phyloP scores from a whole-genome alignment of 2,329 filamentous ascomycete species.

The Magnaporthiopsis incrustans region DNA sequence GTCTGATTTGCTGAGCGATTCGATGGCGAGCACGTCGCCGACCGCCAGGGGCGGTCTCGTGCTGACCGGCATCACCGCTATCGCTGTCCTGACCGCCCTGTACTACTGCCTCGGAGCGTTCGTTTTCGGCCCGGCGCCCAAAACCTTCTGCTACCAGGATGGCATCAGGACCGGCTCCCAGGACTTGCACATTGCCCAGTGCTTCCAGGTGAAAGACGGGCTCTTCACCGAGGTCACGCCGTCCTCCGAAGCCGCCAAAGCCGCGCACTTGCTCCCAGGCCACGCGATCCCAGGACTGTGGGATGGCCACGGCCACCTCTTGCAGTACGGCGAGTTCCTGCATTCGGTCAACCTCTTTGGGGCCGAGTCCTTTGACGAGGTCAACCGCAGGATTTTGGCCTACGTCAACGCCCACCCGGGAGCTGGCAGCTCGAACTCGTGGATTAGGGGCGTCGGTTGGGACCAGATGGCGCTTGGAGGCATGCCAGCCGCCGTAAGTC shows the following conservation, averaged over 20 bases:
- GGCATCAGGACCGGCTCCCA: constrained; percentile 32
- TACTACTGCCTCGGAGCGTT: background rate
- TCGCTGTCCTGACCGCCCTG: background rate
- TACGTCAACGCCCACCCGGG: constrained; percentile 44
- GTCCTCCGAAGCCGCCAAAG: constrained; percentile 21
- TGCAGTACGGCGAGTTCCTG: constrained; percentile 58
- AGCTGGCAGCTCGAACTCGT: constrained; percentile 45
- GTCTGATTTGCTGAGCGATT: background rate
- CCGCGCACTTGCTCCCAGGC: constrained; percentile 29
- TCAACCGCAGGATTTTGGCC: constrained; percentile 39
- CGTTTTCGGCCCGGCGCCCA: background rate
- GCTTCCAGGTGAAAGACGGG: constrained; percentile 48
- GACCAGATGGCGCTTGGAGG: constrained; percentile 57
- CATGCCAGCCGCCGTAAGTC: constrained; percentile 56
- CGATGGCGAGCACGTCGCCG: background rate
- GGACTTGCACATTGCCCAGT: constrained; percentile 32
- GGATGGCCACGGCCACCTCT: constrained; percentile 62
- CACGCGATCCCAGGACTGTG: constrained; percentile 60
- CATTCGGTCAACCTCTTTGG: constrained; percentile 59
- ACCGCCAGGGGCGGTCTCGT: background rate
- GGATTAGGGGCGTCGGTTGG: constrained; percentile 63
- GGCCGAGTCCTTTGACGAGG: constrained; percentile 44
- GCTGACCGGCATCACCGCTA: background rate
- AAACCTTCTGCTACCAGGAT: constrained; percentile 35
- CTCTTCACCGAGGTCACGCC: constrained; percentile 37